phyloP scores from a whole-genome alignment of 768 basidiomycete genomes.

The Boletus eberwhitei region DNA sequence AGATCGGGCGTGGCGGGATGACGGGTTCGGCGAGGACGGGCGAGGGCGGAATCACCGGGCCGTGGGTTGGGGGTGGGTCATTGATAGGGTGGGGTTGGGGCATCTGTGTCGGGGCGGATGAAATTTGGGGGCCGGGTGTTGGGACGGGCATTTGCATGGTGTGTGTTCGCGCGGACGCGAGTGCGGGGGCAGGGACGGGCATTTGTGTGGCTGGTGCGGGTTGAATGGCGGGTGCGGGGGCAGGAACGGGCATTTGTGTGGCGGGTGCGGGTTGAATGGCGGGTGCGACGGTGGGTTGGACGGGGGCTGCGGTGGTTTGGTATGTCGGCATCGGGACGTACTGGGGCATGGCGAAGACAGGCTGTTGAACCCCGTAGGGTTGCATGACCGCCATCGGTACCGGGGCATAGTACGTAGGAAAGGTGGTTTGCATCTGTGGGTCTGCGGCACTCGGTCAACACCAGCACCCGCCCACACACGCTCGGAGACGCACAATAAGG shows the following conservation, averaged over 20 bases:
- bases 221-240: not conserved
- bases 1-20: conserved; percentile 23
- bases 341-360: conserved; percentile 27
- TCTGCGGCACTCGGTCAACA: conserved; percentile 21
- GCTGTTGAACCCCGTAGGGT: conserved; percentile 27
- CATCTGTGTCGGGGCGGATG: conserved; percentile 15
- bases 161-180: not conserved
- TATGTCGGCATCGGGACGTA: conserved; percentile 28
- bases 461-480: not conserved
- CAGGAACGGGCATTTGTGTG: conserved; percentile 15
- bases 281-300: conserved; percentile 10
- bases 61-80: not conserved
- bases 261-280: not conserved
- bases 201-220: conserved; percentile 13
- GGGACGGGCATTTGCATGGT: conserved; percentile 6
- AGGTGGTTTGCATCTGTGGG: conserved; percentile 21
- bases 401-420: conserved; percentile 30
- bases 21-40: conserved; percentile 11
- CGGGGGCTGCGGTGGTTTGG: conserved; percentile 9
- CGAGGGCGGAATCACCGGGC: conserved; percentile 16
- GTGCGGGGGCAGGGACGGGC: conserved; percentile 2
- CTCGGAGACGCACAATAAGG: conserved; percentile 24
- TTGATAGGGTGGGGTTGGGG: conserved; percentile 10
- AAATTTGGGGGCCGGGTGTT: not conserved
- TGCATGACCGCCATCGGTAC: conserved; percentile 23